Evolutionary conservation across 2,329 filamentous ascomycete genomes (phyloP), one percentile per base, ranked within the genome.

Genomic region (Phoma sp.): DNA sequence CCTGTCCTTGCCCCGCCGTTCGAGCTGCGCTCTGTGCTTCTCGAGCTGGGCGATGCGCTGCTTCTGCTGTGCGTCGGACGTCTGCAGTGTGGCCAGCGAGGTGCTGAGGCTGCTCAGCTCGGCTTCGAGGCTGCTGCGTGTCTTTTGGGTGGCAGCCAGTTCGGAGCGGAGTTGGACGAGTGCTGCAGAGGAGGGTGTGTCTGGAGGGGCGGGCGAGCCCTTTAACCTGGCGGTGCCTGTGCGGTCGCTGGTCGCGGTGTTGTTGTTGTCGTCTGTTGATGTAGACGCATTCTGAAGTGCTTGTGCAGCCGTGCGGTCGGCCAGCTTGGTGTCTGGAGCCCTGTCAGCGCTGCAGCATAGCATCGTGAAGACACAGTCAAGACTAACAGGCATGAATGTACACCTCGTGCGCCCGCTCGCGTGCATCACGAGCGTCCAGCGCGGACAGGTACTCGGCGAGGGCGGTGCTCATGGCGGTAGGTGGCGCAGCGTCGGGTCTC

Each of bases 381-480:
- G n/a, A 15, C 32, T 35, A 74, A 96, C 93, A 96, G 58, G 90
- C 88, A 72, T 92, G 84, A 68, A 96, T 89, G 58, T 96, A 84
- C 47, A 87, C 83, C 68, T 81, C 78, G 64, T 87, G 85, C 53
- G 81, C 81, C 69, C 85, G 83, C 69, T 92, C 89, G 60, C 86
- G 83, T 69, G 86, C 83, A 67, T 91, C 90, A 61, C 87, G 82
- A 67, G 89, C 87, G 64, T 86, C 84, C 62, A 98, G 82, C 62
- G 89, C 88, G 58, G 85, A 81, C 59, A 91, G 81, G 75, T 96
- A 97, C 69, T 96, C 90, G 63, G 90, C 87, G 69, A 88, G 85
- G 90, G 93, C 96, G 79, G 84, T 85, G 61, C 85, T 82, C 84
- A 87, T 86, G 73, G 71, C 63, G 71, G 73, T 12, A 63, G 43